These are phyloP conservation scores for Elongisporangium anandrum DNA, from an alignment of 352 stramenopile species.

Conservation along the genomic window DNA sequence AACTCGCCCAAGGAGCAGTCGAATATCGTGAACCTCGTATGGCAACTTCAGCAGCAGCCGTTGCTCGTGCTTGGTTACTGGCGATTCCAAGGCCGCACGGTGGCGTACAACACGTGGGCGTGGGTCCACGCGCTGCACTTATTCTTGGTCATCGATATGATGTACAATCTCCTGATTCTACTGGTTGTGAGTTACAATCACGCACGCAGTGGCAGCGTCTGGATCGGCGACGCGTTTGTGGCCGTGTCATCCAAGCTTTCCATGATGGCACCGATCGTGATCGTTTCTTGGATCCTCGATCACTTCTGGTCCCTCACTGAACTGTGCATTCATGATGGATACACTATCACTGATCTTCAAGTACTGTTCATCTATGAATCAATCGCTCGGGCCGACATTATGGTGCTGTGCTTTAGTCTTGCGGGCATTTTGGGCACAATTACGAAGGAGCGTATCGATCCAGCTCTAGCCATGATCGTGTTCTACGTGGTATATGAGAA, in stretches of 20 bases:
- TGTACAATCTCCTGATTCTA: conserved; percentile 34
- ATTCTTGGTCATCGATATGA: conserved; percentile 28
- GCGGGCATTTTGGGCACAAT: conserved; percentile 25
- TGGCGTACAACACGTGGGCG: conserved; percentile 30
- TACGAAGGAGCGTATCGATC: conserved; percentile 22
- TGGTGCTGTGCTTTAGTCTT: conserved; percentile 31
- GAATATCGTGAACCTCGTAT: conserved; percentile 25
- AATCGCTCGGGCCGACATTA: conserved; percentile 25
- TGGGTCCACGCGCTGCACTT: conserved; percentile 50
- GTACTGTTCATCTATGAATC: conserved; percentile 21
- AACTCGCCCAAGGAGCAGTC: conserved; percentile 22
- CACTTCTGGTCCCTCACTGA: conserved; percentile 38
- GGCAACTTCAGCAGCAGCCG: conserved; percentile 14
- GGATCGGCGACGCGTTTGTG: conserved; percentile 42
- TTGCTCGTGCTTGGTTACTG: conserved; percentile 10
- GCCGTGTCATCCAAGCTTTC: conserved; percentile 32
- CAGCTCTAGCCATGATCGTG: conserved; percentile 11
- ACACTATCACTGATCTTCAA: conserved; percentile 6
- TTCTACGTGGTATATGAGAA: conserved; percentile 16
- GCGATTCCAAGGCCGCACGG: conserved; percentile 8
- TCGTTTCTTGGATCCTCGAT: conserved; percentile 40
- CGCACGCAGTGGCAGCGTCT: conserved; percentile 23
- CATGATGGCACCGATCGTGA: conserved; percentile 25
- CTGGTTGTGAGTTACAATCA: conserved; percentile 32
- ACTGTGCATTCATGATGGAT: conserved; percentile 20